A percentile compares a stretch with the other conserved stretches of the same genome.
phyloP scores from a whole-genome alignment of 768 basidiomycete species.

The Lentinula raphanica region DNA sequence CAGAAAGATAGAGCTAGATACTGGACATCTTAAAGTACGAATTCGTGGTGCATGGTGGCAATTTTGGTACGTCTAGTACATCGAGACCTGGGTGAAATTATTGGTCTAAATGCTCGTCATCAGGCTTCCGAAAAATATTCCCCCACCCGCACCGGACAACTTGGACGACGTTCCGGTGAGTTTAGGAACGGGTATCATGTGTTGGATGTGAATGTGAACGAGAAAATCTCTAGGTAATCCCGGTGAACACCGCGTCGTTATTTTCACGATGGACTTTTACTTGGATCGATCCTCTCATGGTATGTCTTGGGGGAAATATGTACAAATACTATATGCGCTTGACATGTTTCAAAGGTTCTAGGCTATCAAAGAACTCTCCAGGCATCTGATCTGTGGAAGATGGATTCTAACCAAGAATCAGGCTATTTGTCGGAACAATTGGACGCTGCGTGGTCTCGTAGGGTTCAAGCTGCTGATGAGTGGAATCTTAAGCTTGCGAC shows the following conservation, averaged over 20 bases:
- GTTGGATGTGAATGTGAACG: not conserved
- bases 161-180: constrained; percentile 51
- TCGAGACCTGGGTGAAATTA: not conserved
- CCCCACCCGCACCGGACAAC: constrained; percentile 48
- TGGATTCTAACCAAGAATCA: constrained; percentile 47
- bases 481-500: constrained; percentile 49
- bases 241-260: constrained; percentile 52
- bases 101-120: not conserved
- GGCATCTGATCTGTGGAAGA: constrained; percentile 69
- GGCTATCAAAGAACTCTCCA: constrained; percentile 73
- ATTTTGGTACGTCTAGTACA: constrained; percentile 38
- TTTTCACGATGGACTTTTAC: constrained; percentile 57
- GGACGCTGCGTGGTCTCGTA: constrained; percentile 47
- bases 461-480: constrained; percentile 42
- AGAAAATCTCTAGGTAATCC: constrained; percentile 37
- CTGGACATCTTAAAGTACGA: constrained; percentile 33
- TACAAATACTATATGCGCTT: not conserved
- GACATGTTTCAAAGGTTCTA: constrained; percentile 31
- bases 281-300: constrained; percentile 64
- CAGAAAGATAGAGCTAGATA: constrained; percentile 26
- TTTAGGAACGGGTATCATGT: not conserved
- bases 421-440: constrained; percentile 46
- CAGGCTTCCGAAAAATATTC: constrained; percentile 58
- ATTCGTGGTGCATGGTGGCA: constrained; percentile 50
- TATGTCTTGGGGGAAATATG: not conserved